Evolutionary conservation across 2,329 filamentous ascomycete genomes (phyloP), one percentile per base, ranked within the genome.

Genomic region (Phoma sp.): DNA sequence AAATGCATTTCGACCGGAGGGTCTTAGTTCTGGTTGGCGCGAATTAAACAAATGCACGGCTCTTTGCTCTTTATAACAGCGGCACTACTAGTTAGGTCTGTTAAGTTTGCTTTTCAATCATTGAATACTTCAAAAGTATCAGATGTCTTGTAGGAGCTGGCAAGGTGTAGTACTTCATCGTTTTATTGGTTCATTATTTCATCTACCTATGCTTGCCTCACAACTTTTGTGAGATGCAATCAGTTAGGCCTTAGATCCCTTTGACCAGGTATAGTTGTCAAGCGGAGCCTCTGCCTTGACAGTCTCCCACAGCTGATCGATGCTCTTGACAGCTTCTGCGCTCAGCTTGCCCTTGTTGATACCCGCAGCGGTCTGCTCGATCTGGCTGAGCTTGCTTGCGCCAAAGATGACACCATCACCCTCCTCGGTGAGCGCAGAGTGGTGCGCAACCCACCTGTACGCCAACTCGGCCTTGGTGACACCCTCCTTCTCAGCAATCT

Each of bases 331-430:
- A 7, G 67, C 64, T 41, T 64, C 57, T 2, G 27, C 30, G 22
- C 67, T 69, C 60, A 71, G 36, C 55, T 59, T 58, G 2, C 68
- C 68, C 55, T 65, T 65, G 60, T 64, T 62, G 37, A 71, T 46
- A 2, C 42, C 43, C 36, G 53, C 23, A 0, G 58, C 53, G 4
- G 66, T 69, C 57, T 68, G 59, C 47, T 69, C 64, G 22, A 65
- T 54, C 55, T 71, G 68, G 51, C 54, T 43, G 2, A 66, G 4
- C 29, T 52, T 67, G 51, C 67, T 73, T 13, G 76, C 73, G 5
- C 77, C 77, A 30, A 79, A 68, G 49, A 79, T 76, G 7, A 79
- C 68, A 0, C 61, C 77, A 58, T 80, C 75, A 11, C 73, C 76
- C 43, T 77, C 73, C 3, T 52, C 46, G 42, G 72, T 70, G 37